Conservation (phyloP, 73 alveolate genomes). For the Breviolum minutum region DNA sequence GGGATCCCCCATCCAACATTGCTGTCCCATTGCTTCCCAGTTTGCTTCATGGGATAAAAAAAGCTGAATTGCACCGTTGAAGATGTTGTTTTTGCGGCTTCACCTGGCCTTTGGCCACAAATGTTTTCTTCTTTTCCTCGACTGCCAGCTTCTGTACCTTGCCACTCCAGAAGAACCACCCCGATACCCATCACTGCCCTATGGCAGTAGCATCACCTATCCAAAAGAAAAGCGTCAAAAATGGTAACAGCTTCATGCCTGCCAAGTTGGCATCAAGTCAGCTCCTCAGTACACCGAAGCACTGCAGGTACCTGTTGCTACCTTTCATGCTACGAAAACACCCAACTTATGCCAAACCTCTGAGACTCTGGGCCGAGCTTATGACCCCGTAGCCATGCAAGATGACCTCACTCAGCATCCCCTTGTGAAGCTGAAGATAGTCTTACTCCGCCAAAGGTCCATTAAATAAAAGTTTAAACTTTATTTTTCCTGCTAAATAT, state of each 20-base stretch:
- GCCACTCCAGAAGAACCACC: not conserved
- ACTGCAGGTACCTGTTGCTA: not conserved
- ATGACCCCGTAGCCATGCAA: conserved; percentile 91
- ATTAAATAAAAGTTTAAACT: too few species aligned
- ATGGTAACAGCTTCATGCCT: not conserved
- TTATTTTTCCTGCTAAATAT: too few species aligned
- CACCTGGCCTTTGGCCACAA: not conserved
- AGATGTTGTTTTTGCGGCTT: not conserved
- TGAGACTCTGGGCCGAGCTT: not conserved
- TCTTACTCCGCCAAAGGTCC: too few species aligned
- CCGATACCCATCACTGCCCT: too few species aligned
- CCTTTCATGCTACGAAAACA: not conserved
- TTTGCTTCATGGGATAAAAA: not conserved
- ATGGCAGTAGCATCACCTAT: not conserved
- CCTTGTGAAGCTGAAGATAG: too few species aligned
- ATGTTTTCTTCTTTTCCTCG: conserved; percentile 17
- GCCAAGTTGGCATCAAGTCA: conserved; percentile 84
- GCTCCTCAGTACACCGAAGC: not conserved
- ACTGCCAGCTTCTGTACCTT: conserved; percentile 37
- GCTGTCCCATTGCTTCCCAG: not conserved
- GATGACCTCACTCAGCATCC: conserved; percentile 68
- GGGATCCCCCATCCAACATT: not conserved
- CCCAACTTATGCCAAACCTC: not conserved
- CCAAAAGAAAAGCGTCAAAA: not conserved
- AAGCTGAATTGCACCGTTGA: not conserved